Base-by-base conservation (phyloP, 1,284 basidiomycete species). In the Volvariella volvacea region DNA sequence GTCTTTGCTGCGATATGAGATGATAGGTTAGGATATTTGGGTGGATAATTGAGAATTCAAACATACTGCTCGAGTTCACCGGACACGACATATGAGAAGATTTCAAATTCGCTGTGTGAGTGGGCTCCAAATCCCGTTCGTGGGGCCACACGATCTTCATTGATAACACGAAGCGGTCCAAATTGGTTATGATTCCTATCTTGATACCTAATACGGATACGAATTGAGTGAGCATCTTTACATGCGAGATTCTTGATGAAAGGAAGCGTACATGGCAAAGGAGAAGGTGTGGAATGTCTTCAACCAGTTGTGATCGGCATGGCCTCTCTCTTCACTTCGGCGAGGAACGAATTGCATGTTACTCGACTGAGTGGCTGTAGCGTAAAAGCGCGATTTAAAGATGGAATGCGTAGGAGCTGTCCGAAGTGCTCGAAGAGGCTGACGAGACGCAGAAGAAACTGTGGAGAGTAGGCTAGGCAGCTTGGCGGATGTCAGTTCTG, bases 241-340 rank as follows among this genome's bases (percentile, higher is more conserved):
- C n/a, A n/a, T 7, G 32, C 22, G 43, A 15, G 22, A 36, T 8
- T 34, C n/a, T 25, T 32, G 8, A 28, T 12, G 6, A 28, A 12
- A 12, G 22, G 22, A 32, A 22, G 70, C 79, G 43, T 58, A 84
- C 83, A 64, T 65, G 1, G 91, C 85, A 56, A 94, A 93, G 6
- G 81, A 79, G 61, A 91, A 93, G 0, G 89, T 87, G 54, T 92
- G 88, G 71, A 92, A 91, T 0, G 85, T 86, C 73, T 92, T 93
- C 40, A 97, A 70, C 92, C 92, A 97, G 17, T 81, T 80, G 55
- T 92, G 91, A 60, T 95, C 79, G 10, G 86, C 87, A 44, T 85
- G 66, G 6, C 90, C 91, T 34, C 92, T 75, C 39, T 84, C 78
- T 45, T 80, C 57, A 54, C 78, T 88, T 45, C 60, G 73, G 49